These are phyloP conservation scores for Moesziomyces sp. DNA, from an alignment of 1,284 basidiomycete genomes.

Conservation along the genomic window DNA sequence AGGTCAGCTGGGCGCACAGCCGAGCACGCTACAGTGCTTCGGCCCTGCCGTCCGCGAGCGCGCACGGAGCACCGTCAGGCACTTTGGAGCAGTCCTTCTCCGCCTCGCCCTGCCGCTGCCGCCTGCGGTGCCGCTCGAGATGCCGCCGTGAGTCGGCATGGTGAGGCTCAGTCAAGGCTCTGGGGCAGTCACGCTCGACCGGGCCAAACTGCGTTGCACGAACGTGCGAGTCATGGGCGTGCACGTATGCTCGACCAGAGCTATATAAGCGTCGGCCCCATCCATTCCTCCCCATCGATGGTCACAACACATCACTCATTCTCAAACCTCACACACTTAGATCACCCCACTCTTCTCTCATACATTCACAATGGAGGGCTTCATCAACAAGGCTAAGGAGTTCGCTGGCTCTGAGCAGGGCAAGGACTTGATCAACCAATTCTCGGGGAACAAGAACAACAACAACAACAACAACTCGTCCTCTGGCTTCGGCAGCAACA, in stretches of 20 bases:
- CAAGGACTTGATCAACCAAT: conserved; percentile 42
- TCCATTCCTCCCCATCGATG: no score
- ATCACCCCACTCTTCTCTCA: not conserved
- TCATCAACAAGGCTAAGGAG: conserved; percentile 61
- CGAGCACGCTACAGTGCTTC: no score
- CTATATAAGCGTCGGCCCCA: conserved; percentile 2
- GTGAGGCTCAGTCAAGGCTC: no score
- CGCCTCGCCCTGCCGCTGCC: no score
- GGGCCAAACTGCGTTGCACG: no score
- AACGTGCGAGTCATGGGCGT: no score
- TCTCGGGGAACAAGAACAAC: conserved; percentile 40
- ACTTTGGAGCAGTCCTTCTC: no score
- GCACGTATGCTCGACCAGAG: not conserved
- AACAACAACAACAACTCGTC: conserved; percentile 33
- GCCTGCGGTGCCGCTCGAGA: no score
- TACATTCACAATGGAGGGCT: conserved; percentile 49
- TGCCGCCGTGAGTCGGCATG: no score
- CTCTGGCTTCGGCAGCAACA: conserved; percentile 5
- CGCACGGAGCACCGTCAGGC: not conserved
- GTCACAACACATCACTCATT: not conserved
- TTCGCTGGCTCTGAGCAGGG: conserved; percentile 53
- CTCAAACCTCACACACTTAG: not conserved
- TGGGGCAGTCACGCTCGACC: no score
- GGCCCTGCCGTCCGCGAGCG: no score
- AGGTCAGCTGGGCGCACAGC: not conserved